Base-by-base conservation (phyloP, 192 early-diverging fungal species). In the Coemansia sp. region DNA sequence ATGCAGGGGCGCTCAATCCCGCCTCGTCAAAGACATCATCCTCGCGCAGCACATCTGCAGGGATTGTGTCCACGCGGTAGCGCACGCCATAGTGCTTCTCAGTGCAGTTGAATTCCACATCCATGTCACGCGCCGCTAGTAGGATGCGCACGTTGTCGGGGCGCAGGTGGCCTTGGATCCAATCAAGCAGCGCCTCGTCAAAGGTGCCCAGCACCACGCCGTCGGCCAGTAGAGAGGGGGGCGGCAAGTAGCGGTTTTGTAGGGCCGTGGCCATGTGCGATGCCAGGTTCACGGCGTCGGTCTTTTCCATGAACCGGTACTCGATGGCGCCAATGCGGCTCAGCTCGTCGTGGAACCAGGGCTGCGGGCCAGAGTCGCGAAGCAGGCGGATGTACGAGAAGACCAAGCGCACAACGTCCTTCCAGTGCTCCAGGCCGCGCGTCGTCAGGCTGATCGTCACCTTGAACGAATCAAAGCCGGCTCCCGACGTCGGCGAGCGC, bases 321-420 rank as follows among this genome's bases (percentile, higher is more conserved):
- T 60, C 59, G 23, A 71, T 63, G 39, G 67, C 58, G 53, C 48
- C 46, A 35, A 78, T 56, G 43, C 47, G 64, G 44, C 55, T 85
- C 80, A 76, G 43, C 47, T 98, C 93, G 23, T 89, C 76, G 63
- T 84, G 95, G 36, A 88, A 84, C 79, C 85, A 87, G 25, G 84
- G 67, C 47, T 89, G 80, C 35, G 89, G 67, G 20, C 85, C 87
- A 34, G 58, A 60, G n/a, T 65, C 44, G 37, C 78, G 78, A 20
- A 98, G 59, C 81, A 98, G 82, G 19, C 85, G 64, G 47, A 96
- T 87, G 54, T 92, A 98, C 56, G 89, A 83, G 65, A 96, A 98
- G 13, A 96, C 54, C 14, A 82, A 73, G 7, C 78, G 51, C 31
- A 96, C 74, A 1, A 96, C 84, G 23, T 93, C 87, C 47, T 90